Base-by-base conservation (phyloP, 371 early-diverging fungal species). In the Sporodiniella umbellata region DNA sequence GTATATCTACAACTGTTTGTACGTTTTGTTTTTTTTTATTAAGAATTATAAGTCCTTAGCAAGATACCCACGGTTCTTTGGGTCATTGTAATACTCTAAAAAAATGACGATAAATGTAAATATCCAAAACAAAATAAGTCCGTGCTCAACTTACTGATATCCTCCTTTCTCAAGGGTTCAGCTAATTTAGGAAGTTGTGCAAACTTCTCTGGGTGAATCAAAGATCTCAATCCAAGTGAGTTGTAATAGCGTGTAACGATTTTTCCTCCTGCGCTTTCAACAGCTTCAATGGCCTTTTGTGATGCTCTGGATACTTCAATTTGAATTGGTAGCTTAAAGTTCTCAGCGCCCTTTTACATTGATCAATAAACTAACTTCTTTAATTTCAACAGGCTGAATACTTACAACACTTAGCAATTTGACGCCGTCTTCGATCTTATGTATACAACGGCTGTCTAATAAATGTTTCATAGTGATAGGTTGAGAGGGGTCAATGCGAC, bases 291-390 rank as follows among this genome's bases (percentile, higher is more conserved):
- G 17, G 98, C 95, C 33, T 76, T 60, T 51, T 79, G 75, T 8
- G 91, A 86, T 11, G 95, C 96, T 59, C 84, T 80, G 0, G 93
- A 85, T 11, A 95, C 93, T 62, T 93, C 92, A 42, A 98, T 81
- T 24, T 83, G 82, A 46, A 98, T 67, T 28, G 85, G 77, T 0
- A 71, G 80, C 33, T 75, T 81, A 57, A 93, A 82, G 14, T 74
- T 69, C 28, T 79, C 78, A n/a, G 78, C 69, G 33, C 89, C 89
- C 84, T 85, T 64, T 15, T 25, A 21, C 24, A n/a, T 31, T n/a
- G n/a, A 19, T 48, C 24, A 31, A 31, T 47, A 8, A 33, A 24
- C 8, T 19, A 11, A 15, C 8, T 8, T 10, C 4, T 8, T 19
- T 43, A 35, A 42, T 15, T 37, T 24, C 2, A 21, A 33, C 3